Base-by-base conservation (phyloP, 768 basidiomycete genomes). In the Porphyrellus cyaneotinctus region DNA sequence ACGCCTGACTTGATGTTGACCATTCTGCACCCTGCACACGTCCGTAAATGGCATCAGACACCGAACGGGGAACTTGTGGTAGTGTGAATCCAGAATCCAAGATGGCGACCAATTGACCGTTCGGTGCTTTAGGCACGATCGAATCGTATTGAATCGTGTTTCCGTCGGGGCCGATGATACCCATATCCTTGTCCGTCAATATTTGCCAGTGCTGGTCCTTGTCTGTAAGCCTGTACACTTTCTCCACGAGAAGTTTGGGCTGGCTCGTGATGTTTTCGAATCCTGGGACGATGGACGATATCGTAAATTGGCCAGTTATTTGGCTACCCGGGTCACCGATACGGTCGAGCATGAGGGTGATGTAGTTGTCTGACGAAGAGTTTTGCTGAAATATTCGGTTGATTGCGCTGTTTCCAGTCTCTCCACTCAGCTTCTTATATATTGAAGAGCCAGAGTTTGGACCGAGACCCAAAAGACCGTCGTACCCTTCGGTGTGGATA, bases 121-220 rank as follows among this genome's bases (percentile, higher is more conserved):
- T 68, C 0, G 84, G 85, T 17, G 85, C 85, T 53, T 75, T 78
- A 9, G 84, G 85, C 1, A 87, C 88, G 54, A 87, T 84, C 6
- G 87, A 87, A 14, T 79, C 69, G 49, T 82, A 69, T 22, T 72
- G 56, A 53, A 91, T 84, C 12, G 79, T 67, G 22, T 78, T 71
- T 22, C 88, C 87, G 61, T 90, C 88, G 0, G 89, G 89, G 8
- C 89, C 89, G 57, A 87, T 83, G 43, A 91, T 80, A 23, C 85
- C 87, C 41, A 72, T 69, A 49, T 79, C 62, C 57, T 78, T 76
- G 70, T 91, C 87, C 0, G 85, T 83, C 49, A 84, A 67, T 13
- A 82, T 75, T 60, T 89, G 87, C 88, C 88, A 91, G 67, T 91
- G 89, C 70, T 91, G 89, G 61, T 89, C 85, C 48, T 77, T 73